Evolutionary conservation across 176 grass and related monocot species (phyloP).

Genomic region (Tillandsia leiboldiana): DNA sequence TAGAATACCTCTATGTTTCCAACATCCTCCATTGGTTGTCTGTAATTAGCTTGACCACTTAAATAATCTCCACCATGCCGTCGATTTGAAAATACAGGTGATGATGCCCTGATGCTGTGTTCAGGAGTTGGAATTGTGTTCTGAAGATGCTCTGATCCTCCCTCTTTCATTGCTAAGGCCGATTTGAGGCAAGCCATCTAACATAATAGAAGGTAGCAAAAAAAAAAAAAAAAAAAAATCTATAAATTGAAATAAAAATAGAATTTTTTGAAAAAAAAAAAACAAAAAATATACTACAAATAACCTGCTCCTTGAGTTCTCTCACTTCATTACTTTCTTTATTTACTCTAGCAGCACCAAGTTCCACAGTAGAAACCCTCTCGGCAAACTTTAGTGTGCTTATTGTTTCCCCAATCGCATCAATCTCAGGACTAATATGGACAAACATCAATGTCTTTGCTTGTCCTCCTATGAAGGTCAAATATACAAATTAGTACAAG

Average conservation of each 20-base stretch:
- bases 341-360: slow-evolving; percentile 85
- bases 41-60: slow-evolving; percentile 51
- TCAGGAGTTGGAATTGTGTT: slow-evolving; percentile 36
- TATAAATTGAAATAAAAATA: neutral
- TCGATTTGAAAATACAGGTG: slow-evolving; percentile 42
- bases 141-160: slow-evolving; percentile 40
- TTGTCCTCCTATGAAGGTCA: slow-evolving; percentile 60
- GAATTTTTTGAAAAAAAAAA: slow-evolving; percentile 2
- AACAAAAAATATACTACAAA: slow-evolving; percentile 5
- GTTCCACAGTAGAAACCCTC: slow-evolving; percentile 96
- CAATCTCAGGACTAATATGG: slow-evolving; percentile 88
- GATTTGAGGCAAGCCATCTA: slow-evolving; percentile 75
- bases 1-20: slow-evolving; percentile 94
- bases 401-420: slow-evolving; percentile 85
- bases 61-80: slow-evolving; percentile 50
- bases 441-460: slow-evolving; percentile 99
- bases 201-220: slow-evolving; percentile 12
- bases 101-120: slow-evolving; percentile 44
- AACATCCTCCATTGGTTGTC: slow-evolving; percentile 91
- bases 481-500: slow-evolving; percentile 11
- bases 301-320: slow-evolving; percentile 92
- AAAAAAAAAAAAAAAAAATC: slow-evolving; percentile 20
- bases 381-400: slow-evolving; percentile 98
- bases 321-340: slow-evolving; percentile 88
- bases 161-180: slow-evolving; percentile 72